phyloP scores from a whole-genome alignment of 768 basidiomycete genomes.

The Tulasnella sp. region DNA sequence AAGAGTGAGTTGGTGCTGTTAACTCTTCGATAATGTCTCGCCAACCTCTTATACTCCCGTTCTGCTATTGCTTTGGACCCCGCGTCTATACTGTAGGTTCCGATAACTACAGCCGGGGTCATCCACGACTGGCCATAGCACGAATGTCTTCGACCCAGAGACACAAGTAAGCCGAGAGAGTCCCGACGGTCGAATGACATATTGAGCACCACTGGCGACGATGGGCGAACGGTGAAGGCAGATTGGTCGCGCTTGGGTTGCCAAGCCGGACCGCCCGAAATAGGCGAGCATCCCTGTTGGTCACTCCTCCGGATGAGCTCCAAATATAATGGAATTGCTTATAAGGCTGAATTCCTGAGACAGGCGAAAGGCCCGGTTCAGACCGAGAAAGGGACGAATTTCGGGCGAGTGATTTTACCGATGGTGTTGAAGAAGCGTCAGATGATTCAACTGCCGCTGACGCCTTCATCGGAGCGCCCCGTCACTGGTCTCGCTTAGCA shows the following conservation, averaged over 20 bases:
- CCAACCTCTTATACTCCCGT: not conserved
- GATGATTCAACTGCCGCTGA: not conserved
- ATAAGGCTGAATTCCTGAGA: not conserved
- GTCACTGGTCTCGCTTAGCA: not conserved
- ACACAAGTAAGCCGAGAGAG: not conserved
- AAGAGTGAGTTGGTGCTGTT: not conserved
- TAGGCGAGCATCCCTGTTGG: not conserved
- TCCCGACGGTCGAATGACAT: not conserved
- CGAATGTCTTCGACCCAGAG: not conserved
- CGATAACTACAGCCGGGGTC: not conserved
- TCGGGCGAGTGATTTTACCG: conserved; percentile 1
- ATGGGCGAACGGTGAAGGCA: not conserved
- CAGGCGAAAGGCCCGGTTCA: not conserved
- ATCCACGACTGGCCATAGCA: not conserved
- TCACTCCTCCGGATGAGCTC: not conserved
- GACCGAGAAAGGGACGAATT: conserved; percentile 7
- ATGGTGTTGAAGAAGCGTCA: not conserved
- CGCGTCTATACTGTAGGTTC: not conserved
- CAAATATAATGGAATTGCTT: not conserved
- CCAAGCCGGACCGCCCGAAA: not conserved
- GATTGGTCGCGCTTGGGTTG: not conserved
- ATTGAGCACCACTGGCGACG: not conserved
- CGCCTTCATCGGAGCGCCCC: not conserved
- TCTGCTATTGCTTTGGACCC: not conserved
- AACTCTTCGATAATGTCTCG: not conserved